phyloP scores from a whole-genome alignment of 305 asterid species.

The Fraxinus latifolia region DNA sequence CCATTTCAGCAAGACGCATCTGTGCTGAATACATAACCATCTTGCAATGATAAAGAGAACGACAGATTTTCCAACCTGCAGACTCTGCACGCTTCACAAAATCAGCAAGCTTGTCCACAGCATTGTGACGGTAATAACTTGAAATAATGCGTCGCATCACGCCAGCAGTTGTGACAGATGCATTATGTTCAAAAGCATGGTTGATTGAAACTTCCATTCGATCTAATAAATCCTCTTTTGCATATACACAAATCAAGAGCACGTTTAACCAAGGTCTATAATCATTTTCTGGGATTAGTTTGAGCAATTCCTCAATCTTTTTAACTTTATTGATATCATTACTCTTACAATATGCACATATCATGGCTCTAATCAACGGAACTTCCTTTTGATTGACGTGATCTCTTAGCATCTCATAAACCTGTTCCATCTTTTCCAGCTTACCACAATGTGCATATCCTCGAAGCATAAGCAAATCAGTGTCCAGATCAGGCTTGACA shows the following conservation, averaged over 20 bases:
- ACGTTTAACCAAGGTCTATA: constrained; percentile 71
- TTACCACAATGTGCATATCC: constrained; percentile 71
- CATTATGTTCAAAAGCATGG: constrained; percentile 53
- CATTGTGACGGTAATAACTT: constrained; percentile 65
- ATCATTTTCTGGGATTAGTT: constrained; percentile 46
- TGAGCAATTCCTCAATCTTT: constrained; percentile 55
- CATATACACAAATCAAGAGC: constrained; percentile 59
- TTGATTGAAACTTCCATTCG: constrained; percentile 59
- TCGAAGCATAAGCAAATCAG: constrained; percentile 67
- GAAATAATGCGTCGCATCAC: constrained; percentile 58
- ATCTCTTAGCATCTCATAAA: constrained; percentile 49
- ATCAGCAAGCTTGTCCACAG: constrained; percentile 66
- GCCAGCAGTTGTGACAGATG: constrained; percentile 34
- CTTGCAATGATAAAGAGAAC: constrained; percentile 74
- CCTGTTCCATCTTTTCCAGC: constrained; percentile 73
- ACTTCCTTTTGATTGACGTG: constrained; percentile 35
- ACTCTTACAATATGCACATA: constrained; percentile 63
- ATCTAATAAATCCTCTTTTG: constrained; percentile 60
- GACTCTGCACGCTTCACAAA: constrained; percentile 56
- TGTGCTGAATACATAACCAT: constrained; percentile 70
- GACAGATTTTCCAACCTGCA: constrained; percentile 73
- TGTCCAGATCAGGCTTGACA: constrained; percentile 40
- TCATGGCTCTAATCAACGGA: constrained; percentile 56
- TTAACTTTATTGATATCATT: constrained; percentile 44
- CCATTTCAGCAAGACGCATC: constrained; percentile 48